Evolutionary conservation across 768 basidiomycete genomes (phyloP).

Genomic region (Crassisporium funariophilum): DNA sequence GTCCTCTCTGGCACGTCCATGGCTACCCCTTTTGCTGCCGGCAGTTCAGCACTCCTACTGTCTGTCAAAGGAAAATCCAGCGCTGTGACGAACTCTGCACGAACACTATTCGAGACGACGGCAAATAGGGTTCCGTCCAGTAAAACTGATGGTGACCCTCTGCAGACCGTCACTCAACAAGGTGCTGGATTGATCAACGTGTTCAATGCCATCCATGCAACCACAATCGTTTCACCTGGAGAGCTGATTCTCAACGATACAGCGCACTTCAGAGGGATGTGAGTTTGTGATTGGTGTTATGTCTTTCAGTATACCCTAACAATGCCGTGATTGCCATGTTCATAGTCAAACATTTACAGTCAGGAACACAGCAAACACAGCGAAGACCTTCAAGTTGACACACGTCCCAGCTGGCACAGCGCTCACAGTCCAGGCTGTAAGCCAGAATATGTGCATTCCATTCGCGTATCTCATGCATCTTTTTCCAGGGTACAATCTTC

Average conservation of each 20-base stretch:
- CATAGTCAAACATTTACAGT: constrained; percentile 49
- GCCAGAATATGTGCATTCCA: constrained; percentile 6
- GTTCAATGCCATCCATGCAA: constrained; percentile 54
- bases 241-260: constrained; percentile 68
- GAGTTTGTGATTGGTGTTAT: constrained; percentile 22
- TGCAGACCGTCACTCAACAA: constrained; percentile 53
- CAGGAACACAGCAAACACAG: constrained; percentile 44
- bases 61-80: constrained; percentile 35
- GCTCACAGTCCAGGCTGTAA: constrained; percentile 43
- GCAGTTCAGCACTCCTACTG: constrained; percentile 41
- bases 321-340: too few relatives aligned
- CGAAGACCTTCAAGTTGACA: constrained; percentile 45
- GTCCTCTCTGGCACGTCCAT: constrained; percentile 43
- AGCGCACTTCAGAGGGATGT: constrained; percentile 47
- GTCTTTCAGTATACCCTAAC: neutral
- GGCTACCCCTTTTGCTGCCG: constrained; percentile 43
- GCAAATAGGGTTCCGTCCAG: constrained; percentile 43
- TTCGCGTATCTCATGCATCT: neutral
- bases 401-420: constrained; percentile 61
- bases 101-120: constrained; percentile 50
- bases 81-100: constrained; percentile 26
- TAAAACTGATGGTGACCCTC: constrained; percentile 46
- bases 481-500: constrained; percentile 38
- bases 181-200: constrained; percentile 60
- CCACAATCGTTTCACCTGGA: constrained; percentile 51